Base-by-base conservation (phyloP, 23 red algal genomes). In the Gracilaria caudata region DNA sequence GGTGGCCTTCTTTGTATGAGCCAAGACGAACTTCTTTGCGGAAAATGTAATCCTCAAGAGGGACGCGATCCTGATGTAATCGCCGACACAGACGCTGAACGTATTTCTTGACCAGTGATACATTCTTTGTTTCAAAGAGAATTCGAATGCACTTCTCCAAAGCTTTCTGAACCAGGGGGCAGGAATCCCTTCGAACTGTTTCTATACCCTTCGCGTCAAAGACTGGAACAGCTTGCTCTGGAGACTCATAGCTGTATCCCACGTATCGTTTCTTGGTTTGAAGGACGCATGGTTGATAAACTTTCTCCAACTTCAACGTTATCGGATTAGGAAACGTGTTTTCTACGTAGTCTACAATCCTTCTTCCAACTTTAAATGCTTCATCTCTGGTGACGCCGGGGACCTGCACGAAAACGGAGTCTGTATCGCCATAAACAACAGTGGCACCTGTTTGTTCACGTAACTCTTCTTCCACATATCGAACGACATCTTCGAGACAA, bases 151-250 rank as follows among this genome's bases (percentile, higher is more conserved):
- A 47, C 19, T 92, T 68, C 64, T 95, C 97, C 53, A 99, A 60
- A 17, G 92, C 63, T 43, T 99, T 95, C 51, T 92, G 90, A 19
- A 93, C 93, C 0, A 94, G 74, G 16, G 82, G 89, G 64, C 92
- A 95, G 9, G 93, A 82, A 77, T 99, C 97, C 24, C 97, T 80
- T 23, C 97, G 89, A 24, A 99, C 94, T 13, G 93, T 99, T 60
- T 99, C 97, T 56, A 99, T 95, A 11, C 97, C 97, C 79, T 99
- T 95, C 44, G 92, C 96, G 76, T 98, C 96, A 30, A 98, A 94
- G 7, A 94, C 56, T 26, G 91, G 91, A 14, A 77, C 56, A 32
- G 45, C 68, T 72, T 95, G 89, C 19, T 84, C n/a, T 38, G 46
- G 59, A 26, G 90, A 92, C 70, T 99, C 97, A 78, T 86, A 99